Conservation (phyloP, 2,329 filamentous ascomycete species). For the Hortaea sp. region DNA sequence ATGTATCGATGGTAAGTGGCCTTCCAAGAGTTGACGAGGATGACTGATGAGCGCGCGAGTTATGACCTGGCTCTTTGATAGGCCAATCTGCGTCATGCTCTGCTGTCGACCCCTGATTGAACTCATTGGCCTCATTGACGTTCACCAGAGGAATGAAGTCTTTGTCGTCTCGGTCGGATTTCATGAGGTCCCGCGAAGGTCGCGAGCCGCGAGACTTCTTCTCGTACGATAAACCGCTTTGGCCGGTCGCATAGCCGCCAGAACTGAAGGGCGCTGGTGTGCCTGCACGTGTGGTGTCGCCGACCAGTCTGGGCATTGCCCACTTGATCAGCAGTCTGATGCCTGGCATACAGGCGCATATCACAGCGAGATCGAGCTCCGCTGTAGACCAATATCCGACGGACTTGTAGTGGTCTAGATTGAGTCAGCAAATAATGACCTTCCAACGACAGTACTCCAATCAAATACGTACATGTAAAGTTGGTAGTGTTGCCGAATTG, state of each 20-base stretch:
- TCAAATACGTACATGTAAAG: conserved; percentile 3
- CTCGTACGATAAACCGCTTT: background rate
- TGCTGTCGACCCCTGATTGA: background rate
- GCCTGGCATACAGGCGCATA: conserved; percentile 9
- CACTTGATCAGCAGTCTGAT: conserved; percentile 3
- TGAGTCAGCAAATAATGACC: background rate
- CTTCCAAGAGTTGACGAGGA: background rate
- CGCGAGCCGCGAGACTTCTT: background rate
- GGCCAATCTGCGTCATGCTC: too few species aligned
- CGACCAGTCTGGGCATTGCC: conserved; percentile 3
- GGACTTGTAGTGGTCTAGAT: conserved; percentile 1
- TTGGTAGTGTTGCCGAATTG: conserved; percentile 6
- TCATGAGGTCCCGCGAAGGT: background rate
- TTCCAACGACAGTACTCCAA: background rate
- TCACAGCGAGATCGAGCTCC: conserved; percentile 6
- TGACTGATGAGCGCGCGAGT: too few species aligned
- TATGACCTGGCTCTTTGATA: too few species aligned
- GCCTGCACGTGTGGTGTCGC: conserved; percentile 1
- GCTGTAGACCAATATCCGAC: conserved; percentile 7
- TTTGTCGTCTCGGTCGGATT: background rate
- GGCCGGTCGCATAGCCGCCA: background rate
- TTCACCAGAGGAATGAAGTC: conserved; percentile 6
- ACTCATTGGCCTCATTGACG: background rate
- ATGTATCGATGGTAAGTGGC: background rate
- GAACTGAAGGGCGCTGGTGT: background rate